phyloP scores from a whole-genome alignment of 768 basidiomycete genomes.

The Strobilomyces confusus region DNA sequence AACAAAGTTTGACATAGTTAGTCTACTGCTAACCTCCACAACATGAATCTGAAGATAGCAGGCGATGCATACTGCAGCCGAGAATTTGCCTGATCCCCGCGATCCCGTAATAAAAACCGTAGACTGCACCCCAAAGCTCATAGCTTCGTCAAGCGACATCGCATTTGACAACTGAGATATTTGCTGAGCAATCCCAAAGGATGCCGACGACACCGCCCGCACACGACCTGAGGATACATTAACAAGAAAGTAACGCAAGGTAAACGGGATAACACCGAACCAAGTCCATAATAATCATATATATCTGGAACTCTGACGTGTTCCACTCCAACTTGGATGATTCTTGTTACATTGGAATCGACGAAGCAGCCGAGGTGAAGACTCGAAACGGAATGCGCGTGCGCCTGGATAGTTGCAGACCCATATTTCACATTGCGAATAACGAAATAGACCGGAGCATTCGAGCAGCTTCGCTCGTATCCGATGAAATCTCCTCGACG shows the following conservation, averaged over 20 bases:
- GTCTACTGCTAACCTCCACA: conserved; percentile 52
- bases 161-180: conserved; percentile 59
- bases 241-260: not conserved
- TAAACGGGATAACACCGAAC: conserved; percentile 35
- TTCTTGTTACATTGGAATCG: conserved; percentile 65
- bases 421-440: conserved; percentile 75
- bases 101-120: conserved; percentile 77
- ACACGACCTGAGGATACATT: conserved; percentile 17
- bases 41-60: conserved; percentile 70
- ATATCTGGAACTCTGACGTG: conserved; percentile 56
- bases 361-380: conserved; percentile 86
- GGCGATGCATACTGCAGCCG: conserved; percentile 52
- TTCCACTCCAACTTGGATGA: conserved; percentile 78
- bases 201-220: not conserved
- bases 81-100: conserved; percentile 79
- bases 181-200: conserved; percentile 39
- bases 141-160: conserved; percentile 50
- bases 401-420: conserved; percentile 37
- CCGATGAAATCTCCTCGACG: conserved; percentile 3
- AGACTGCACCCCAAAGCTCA: conserved; percentile 59
- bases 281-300: conserved; percentile 43
- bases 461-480: conserved; percentile 5
- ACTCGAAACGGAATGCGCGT: conserved; percentile 48
- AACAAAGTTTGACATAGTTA: not conserved
- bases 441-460: conserved; percentile 68